Conservation (phyloP, 1,284 basidiomycete genomes). For the Amylostereum areolatum region DNA sequence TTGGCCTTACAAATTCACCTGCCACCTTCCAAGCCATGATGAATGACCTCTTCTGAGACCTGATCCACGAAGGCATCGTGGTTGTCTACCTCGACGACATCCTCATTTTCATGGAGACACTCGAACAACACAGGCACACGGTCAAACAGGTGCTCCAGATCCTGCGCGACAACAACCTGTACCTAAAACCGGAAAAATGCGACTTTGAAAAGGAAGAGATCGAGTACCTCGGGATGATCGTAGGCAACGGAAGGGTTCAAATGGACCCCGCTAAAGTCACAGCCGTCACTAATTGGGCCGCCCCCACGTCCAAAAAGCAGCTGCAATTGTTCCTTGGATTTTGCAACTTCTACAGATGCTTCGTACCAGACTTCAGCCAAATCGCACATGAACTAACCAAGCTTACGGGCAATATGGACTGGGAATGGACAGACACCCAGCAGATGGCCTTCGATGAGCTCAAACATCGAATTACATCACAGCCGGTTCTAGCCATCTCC, state of each 20-base stretch:
- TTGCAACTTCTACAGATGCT: constrained; percentile 33
- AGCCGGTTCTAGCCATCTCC: background rate
- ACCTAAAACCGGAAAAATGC: constrained; percentile 32
- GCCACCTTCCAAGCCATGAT: constrained; percentile 1
- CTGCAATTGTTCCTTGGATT: constrained; percentile 33
- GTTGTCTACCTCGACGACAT: background rate
- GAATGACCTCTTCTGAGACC: background rate
- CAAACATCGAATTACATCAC: background rate
- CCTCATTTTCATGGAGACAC: background rate
- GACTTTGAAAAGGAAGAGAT: constrained; percentile 21
- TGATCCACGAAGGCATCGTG: background rate
- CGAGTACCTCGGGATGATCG: constrained; percentile 33
- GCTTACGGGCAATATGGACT: constrained; percentile 13
- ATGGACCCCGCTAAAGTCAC: constrained; percentile 33
- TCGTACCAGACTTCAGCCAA: constrained; percentile 29
- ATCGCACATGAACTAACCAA: constrained; percentile 20
- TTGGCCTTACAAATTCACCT: background rate
- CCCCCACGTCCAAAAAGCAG: constrained; percentile 18
- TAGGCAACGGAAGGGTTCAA: constrained; percentile 17
- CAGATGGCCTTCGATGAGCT: background rate
- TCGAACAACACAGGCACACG: background rate
- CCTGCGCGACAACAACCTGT: constrained; percentile 23
- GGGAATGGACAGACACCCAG: background rate
- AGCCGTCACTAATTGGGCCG: constrained; percentile 27
- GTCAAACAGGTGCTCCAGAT: constrained; percentile 22